phyloP scores from a whole-genome alignment of 2,329 filamentous ascomycete species.

The Exophiala sp. region DNA sequence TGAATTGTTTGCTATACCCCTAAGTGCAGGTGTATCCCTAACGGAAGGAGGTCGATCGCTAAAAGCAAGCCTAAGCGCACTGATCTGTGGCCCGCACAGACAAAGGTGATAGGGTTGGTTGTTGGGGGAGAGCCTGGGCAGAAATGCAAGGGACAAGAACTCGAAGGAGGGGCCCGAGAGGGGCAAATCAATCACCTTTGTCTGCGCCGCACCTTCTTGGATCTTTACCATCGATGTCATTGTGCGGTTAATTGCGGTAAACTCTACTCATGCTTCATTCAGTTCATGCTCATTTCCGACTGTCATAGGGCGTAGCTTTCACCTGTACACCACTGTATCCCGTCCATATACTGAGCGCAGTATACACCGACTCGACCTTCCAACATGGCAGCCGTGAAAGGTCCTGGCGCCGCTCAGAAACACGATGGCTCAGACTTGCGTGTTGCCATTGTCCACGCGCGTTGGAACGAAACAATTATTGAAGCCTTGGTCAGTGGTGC shows the following conservation, averaged over 20 bases:
- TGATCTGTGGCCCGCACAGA: constrained; percentile 2
- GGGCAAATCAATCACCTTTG: constrained; percentile 8
- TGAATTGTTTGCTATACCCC: constrained; percentile 22
- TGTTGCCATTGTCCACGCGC: constrained; percentile 90
- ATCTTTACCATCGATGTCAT: constrained; percentile 1
- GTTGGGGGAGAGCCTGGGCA: constrained; percentile 16
- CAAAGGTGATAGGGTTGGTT: constrained; percentile 1
- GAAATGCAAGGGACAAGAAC: not conserved
- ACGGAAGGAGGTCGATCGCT: constrained; percentile 27
- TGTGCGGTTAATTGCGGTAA: constrained; percentile 16
- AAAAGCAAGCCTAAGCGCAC: constrained; percentile 26
- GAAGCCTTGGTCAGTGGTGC: constrained; percentile 77
- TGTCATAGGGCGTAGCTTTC: not conserved
- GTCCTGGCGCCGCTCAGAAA: constrained; percentile 56
- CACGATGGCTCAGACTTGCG: constrained; percentile 70
- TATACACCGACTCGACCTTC: not conserved
- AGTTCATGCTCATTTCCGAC: not conserved
- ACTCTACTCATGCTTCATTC: not conserved
- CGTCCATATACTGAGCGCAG: not conserved
- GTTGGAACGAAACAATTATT: constrained; percentile 91
- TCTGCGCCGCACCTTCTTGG: not conserved
- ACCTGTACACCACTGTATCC: not conserved
- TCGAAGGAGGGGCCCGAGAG: constrained; percentile 6
- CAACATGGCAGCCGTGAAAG: constrained; percentile 57
- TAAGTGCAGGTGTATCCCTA: constrained; percentile 30